phyloP scores from a whole-genome alignment of 2,329 filamentous ascomycete genomes.

The Colletotrichum tanaceti region DNA sequence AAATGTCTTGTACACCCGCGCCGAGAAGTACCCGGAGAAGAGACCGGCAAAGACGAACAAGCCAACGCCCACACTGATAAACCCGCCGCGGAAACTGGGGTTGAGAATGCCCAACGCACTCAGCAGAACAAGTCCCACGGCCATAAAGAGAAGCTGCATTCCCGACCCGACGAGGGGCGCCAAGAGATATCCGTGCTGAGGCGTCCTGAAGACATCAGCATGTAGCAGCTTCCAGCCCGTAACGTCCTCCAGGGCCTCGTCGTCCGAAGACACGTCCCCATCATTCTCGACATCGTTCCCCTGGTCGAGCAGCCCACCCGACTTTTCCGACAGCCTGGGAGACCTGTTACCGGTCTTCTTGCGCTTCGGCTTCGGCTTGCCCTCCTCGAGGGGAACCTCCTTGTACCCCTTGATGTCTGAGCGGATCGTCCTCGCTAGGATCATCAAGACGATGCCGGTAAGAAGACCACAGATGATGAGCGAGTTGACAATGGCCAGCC shows the following conservation, averaged over 20 bases:
- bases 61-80: constrained; percentile 84
- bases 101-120: constrained; percentile 84
- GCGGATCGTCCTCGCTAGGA: constrained; percentile 81
- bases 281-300: constrained; percentile 64
- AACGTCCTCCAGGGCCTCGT: constrained; percentile 80
- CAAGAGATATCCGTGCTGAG: constrained; percentile 75
- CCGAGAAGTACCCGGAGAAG: constrained; percentile 90
- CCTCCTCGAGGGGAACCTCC: constrained; percentile 74
- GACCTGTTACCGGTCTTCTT: constrained; percentile 53
- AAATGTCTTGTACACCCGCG: constrained; percentile 84
- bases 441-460: constrained; percentile 83
- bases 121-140: constrained; percentile 75
- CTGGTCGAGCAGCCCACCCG: constrained; percentile 70
- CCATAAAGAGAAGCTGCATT: constrained; percentile 88
- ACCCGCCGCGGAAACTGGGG: constrained; percentile 89
- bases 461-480: constrained; percentile 84
- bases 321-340: constrained; percentile 59
- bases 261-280: constrained; percentile 71
- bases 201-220: constrained; percentile 86
- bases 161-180: constrained; percentile 87
- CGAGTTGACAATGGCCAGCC: constrained; percentile 89
- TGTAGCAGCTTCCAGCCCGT: constrained; percentile 91
- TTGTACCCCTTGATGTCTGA: constrained; percentile 82
- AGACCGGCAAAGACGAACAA: constrained; percentile 85
- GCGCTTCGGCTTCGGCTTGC: constrained; percentile 67